Conservation (phyloP, 2,329 filamentous ascomycete species). For the Helotiales sp. region DNA sequence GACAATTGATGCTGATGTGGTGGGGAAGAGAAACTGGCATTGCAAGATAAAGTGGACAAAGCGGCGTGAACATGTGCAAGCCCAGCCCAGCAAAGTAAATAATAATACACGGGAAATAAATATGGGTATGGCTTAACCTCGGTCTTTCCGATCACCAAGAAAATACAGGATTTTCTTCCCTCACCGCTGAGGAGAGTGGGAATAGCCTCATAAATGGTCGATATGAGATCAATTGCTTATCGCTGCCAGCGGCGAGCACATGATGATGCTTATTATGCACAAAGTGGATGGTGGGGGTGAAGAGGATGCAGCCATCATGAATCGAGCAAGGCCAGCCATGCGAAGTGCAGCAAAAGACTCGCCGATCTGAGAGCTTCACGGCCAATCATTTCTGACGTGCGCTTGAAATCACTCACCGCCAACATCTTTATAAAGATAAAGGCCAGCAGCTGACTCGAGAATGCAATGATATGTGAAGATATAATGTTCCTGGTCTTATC, state of each 20-base stretch:
- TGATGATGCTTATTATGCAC: conserved; percentile 22
- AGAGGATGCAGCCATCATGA: conserved; percentile 16
- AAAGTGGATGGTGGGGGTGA: not conserved
- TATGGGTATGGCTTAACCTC: conserved; percentile 22
- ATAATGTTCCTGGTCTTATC: not conserved
- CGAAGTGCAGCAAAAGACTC: conserved; percentile 20
- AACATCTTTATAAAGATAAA: not conserved
- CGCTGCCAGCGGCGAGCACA: conserved; percentile 20
- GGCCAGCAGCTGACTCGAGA: not conserved
- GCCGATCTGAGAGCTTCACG: conserved; percentile 6
- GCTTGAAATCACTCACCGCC: conserved; percentile 13
- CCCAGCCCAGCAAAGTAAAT: conserved; percentile 12
- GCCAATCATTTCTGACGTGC: conserved; percentile 13
- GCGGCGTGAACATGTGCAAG: not conserved
- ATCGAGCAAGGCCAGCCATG: conserved; percentile 1
- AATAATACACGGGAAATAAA: conserved; percentile 15
- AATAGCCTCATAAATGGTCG: conserved; percentile 28
- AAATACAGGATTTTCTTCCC: not conserved
- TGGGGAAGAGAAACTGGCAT: conserved; percentile 11
- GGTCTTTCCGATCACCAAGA: conserved; percentile 16
- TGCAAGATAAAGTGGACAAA: conserved; percentile 14
- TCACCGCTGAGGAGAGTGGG: conserved; percentile 2
- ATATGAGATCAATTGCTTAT: conserved; percentile 22
- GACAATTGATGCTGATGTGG: not conserved
- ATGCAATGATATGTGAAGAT: not conserved